Conservation (phyloP, 2,329 filamentous ascomycete species). For the Fusarium sp. region DNA sequence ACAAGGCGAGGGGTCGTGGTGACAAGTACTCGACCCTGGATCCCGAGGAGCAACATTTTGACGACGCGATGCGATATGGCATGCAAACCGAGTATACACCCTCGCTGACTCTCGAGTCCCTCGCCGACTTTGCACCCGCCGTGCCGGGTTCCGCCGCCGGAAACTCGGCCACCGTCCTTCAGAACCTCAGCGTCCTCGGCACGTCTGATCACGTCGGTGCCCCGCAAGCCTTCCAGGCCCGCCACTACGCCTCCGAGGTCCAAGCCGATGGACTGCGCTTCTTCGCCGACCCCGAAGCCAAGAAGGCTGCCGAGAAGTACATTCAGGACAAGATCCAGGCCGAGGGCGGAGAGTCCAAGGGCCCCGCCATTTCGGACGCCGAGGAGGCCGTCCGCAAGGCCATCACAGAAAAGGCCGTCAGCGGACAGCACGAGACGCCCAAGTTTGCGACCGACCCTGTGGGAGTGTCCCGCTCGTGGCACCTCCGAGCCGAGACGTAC, state of each 20-base stretch:
- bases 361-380: slow-evolving; percentile 45
- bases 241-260: slow-evolving; percentile 46
- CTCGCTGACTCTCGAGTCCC: slow-evolving; percentile 45
- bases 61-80: slow-evolving; percentile 50
- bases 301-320: slow-evolving; percentile 45
- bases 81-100: slow-evolving; percentile 46
- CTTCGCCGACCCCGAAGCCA: slow-evolving; percentile 40
- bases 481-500: slow-evolving; percentile 53
- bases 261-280: slow-evolving; percentile 41
- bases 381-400: slow-evolving; percentile 49
- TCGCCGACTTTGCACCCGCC: slow-evolving; percentile 46
- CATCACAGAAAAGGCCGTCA: slow-evolving; percentile 47
- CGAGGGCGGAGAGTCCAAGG: slow-evolving; percentile 30
- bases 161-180: slow-evolving; percentile 48
- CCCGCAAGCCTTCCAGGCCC: slow-evolving; percentile 44
- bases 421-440: slow-evolving; percentile 51
- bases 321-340: slow-evolving; percentile 41
- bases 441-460: slow-evolving; percentile 47
- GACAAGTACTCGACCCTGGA: slow-evolving; percentile 44
- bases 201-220: slow-evolving; percentile 49
- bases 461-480: slow-evolving; percentile 49
- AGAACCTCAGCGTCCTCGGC: slow-evolving; percentile 50
- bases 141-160: slow-evolving; percentile 42
- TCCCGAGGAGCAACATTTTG: slow-evolving; percentile 49
- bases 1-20: slow-evolving; percentile 39